Evolutionary conservation across 2,329 filamentous ascomycete genomes (phyloP).

Genomic region (Leptographium radiaticola): DNA sequence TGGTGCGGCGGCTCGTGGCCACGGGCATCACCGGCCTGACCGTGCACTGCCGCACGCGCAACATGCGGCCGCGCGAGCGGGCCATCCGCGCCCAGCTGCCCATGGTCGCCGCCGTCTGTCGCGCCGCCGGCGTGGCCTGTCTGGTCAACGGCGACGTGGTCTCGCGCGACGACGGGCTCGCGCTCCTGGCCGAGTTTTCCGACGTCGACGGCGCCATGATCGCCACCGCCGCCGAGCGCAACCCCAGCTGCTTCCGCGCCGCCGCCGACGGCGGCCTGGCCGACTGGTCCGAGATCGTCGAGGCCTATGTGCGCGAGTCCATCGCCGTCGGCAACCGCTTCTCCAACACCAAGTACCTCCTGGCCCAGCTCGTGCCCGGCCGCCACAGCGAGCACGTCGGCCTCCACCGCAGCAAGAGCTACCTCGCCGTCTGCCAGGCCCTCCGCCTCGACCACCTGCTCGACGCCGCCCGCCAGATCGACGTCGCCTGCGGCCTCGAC

Average conservation of each 20-base stretch:
- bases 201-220: constrained; percentile 96
- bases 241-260: constrained; percentile 73
- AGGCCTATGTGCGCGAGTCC: constrained; percentile 58
- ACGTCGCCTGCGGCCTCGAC: constrained; percentile 48
- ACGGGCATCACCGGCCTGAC: constrained; percentile 91
- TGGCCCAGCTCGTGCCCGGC: constrained; percentile 75
- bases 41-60: constrained; percentile 88
- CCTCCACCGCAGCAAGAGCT: constrained; percentile 56
- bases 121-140: constrained; percentile 76
- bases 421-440: constrained; percentile 52
- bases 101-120: constrained; percentile 74
- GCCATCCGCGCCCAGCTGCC: constrained; percentile 76
- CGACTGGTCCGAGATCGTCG: constrained; percentile 65
- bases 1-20: constrained; percentile 65
- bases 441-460: constrained; percentile 49
- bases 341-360: constrained; percentile 85
- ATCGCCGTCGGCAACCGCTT: constrained; percentile 75
- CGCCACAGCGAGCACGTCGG: constrained; percentile 51
- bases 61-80: constrained; percentile 82
- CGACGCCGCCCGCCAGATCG: constrained; percentile 50
- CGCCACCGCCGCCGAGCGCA: constrained; percentile 80
- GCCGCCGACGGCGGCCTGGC: constrained; percentile 55
- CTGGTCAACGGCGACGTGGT: constrained; percentile 92
- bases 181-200: constrained; percentile 56
- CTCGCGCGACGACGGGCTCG: constrained; percentile 55